Evolutionary conservation across 106 monocot species (phyloP).

Genomic region (Iris macrosiphon): DNA sequence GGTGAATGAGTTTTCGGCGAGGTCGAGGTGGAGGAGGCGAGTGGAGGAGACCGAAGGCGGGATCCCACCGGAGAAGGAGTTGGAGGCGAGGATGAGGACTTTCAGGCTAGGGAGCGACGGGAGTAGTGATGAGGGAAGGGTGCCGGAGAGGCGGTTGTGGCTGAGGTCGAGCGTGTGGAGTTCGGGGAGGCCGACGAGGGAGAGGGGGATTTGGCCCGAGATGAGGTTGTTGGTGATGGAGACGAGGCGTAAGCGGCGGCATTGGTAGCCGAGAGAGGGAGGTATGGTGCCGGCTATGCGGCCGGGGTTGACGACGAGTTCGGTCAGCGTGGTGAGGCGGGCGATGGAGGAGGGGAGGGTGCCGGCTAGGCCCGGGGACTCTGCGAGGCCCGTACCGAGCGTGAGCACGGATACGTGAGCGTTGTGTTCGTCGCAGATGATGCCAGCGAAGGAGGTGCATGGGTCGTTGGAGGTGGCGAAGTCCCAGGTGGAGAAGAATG

Average conservation of each 20-base stretch:
- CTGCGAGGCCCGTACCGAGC: conserved; percentile 50
- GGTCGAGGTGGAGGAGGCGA: conserved; percentile 62
- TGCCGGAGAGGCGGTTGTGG: conserved; percentile 42
- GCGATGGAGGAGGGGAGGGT: conserved; percentile 28
- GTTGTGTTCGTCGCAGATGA: too few species aligned
- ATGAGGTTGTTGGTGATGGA: conserved; percentile 52
- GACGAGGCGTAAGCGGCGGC: conserved; percentile 37
- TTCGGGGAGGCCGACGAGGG: conserved; percentile 25
- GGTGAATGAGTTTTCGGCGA: conserved; percentile 38
- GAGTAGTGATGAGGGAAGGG: conserved; percentile 17
- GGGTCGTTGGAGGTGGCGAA: conserved; percentile 21
- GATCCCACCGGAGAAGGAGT: conserved; percentile 44
- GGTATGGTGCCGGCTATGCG: conserved; percentile 54
- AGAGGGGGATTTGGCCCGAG: conserved; percentile 47
- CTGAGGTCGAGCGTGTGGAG: conserved; percentile 69
- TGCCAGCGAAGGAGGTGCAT: conserved; percentile 48
- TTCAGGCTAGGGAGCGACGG: conserved; percentile 40
- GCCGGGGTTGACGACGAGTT: conserved; percentile 47
- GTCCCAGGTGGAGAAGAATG: conserved; percentile 54
- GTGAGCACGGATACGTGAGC: conserved; percentile 46
- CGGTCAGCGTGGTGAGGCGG: conserved; percentile 38
- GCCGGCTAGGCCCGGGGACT: conserved; percentile 51
- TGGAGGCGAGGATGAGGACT: conserved; percentile 43
- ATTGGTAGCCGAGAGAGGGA: conserved; percentile 12
- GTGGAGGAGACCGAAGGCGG: conserved; percentile 21